Percentiles rank a stretch among this genome's conserved stretches.
Conservation (phyloP, 148 eudicot genomes). For the Bassia scoparia region DNA sequence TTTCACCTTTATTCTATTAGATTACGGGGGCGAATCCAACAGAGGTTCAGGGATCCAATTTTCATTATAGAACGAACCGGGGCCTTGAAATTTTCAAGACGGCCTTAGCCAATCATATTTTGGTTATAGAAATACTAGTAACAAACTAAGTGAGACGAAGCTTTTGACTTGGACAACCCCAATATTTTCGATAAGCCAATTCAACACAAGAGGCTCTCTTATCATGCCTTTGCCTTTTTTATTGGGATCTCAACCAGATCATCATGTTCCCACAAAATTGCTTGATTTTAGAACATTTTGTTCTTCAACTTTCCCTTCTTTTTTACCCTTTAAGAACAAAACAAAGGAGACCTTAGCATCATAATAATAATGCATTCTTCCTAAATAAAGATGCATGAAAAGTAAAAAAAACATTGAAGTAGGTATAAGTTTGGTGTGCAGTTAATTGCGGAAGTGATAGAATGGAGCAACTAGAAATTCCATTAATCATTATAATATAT, state of each 20-base stretch:
- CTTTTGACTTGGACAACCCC: too few relatives aligned
- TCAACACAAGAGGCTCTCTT: too few relatives aligned
- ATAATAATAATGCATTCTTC: background rate
- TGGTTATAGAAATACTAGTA: too few relatives aligned
- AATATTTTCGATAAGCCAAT: too few relatives aligned
- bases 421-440: slow-evolving; percentile 1
- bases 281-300: background rate
- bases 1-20: too few relatives aligned
- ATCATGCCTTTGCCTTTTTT: background rate
- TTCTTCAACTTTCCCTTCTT: background rate
- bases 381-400: background rate
- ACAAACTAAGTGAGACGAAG: too few relatives aligned
- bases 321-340: background rate
- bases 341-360: background rate
- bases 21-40: too few relatives aligned
- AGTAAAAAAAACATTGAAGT: background rate
- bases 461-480: background rate
- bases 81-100: too few relatives aligned
- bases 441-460: slow-evolving; percentile 11
- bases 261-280: slow-evolving; percentile 4
- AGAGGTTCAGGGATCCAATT: too few relatives aligned
- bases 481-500: background rate
- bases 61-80: too few relatives aligned
- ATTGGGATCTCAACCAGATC: background rate
- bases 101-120: too few relatives aligned